Evolutionary conservation across 768 basidiomycete genomes (phyloP).

Genomic region (Gymnopilus dilepis): DNA sequence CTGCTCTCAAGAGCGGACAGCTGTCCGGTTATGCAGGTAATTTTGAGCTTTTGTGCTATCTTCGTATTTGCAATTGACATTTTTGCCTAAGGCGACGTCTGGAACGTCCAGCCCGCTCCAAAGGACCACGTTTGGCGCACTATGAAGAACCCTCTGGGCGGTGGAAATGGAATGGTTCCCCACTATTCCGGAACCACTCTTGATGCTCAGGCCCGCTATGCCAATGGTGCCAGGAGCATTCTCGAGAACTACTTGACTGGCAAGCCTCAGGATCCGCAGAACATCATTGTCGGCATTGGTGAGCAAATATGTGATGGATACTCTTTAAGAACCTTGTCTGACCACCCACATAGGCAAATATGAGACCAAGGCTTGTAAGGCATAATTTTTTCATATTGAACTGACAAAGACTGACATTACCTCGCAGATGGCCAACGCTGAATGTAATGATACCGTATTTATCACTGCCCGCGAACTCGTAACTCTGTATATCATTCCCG

Average conservation of each 20-base stretch:
- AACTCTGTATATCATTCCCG: neutral
- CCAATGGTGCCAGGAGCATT: conserved; percentile 70
- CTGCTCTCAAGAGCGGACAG: conserved; percentile 77
- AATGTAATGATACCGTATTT: conserved; percentile 18
- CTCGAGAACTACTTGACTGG: conserved; percentile 69
- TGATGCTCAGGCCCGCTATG: conserved; percentile 89
- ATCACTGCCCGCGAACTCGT: neutral
- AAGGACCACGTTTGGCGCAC: conserved; percentile 87
- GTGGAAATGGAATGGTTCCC: conserved; percentile 89
- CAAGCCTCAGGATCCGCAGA: conserved; percentile 74
- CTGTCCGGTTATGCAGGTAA: conserved; percentile 61
- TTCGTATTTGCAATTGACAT: conserved; percentile 34
- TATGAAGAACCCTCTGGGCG: conserved; percentile 79
- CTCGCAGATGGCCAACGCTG: conserved; percentile 57
- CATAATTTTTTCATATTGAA: conserved; percentile 8
- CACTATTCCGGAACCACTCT: conserved; percentile 90
- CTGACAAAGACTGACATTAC: conserved; percentile 5
- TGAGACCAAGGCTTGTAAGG: conserved; percentile 52
- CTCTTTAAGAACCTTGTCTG: neutral
- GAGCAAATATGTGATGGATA: conserved; percentile 34
- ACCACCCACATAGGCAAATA: conserved; percentile 39
- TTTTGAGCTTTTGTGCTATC: neutral
- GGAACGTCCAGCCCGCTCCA: conserved; percentile 89
- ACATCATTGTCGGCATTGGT: conserved; percentile 81
- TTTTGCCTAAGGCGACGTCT: conserved; percentile 61